These are phyloP conservation scores for Wallacemonas sp. DNA, from an alignment of 208 protist genomes.

Conservation along the genomic window DNA sequence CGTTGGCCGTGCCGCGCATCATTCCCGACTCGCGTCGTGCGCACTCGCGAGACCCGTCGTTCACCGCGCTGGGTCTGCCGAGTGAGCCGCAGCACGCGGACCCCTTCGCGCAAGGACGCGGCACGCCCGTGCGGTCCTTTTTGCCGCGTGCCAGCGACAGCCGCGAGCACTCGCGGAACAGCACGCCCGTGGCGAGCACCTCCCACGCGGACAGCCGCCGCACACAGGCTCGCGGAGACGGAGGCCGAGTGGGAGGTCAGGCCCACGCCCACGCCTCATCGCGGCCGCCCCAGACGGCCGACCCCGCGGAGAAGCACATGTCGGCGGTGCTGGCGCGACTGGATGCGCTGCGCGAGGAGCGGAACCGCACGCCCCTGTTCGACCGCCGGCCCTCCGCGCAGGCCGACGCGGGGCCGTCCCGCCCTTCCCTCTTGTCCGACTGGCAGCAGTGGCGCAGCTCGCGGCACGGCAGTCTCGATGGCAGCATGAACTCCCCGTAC, in stretches of 20 bases:
- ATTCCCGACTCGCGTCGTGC: conserved; percentile 4
- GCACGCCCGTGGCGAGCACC: background rate
- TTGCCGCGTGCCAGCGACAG: background rate
- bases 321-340: background rate
- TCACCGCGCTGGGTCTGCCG: conserved; percentile 4
- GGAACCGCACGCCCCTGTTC: conserved; percentile 11
- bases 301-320: conserved; percentile 9
- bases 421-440: background rate
- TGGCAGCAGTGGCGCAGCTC: conserved; percentile 21
- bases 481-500: conserved; percentile 3
- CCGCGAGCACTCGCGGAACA: background rate
- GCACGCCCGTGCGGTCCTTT: conserved; percentile 18
- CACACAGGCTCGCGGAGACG: too few species aligned
- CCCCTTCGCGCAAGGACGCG: conserved; percentile 7
- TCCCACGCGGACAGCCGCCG: background rate
- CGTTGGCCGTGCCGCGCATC: conserved; percentile 4
- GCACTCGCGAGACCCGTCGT: conserved; percentile 14
- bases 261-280: background rate
- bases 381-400: background rate
- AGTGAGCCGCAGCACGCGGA: conserved; percentile 14
- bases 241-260: too few species aligned
- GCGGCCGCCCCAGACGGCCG: background rate
- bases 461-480: conserved; percentile 13
- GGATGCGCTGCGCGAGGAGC: conserved; percentile 12
- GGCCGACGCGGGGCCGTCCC: background rate